Base-by-base conservation (phyloP, 176 grass and related monocot genomes). In the Carex parvula region DNA sequence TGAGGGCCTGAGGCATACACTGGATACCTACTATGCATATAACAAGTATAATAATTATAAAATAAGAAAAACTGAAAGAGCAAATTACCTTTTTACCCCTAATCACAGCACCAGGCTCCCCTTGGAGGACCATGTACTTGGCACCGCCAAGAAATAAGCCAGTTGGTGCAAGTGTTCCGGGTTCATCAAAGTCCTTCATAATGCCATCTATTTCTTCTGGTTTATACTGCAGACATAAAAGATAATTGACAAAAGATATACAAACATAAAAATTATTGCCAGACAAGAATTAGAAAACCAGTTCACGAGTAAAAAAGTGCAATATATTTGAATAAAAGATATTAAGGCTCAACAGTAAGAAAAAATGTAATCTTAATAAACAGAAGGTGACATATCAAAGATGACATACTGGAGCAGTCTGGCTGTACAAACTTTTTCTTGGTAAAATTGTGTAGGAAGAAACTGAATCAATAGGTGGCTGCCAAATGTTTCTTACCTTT, bases 71-170 rank as follows among this genome's bases (percentile, higher is more conserved):
- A 73, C 1, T 33, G 5, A 22, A 53, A 74, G 21, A 69, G 26
- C 1, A 13, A 56, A 17, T 70, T 66, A 94, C 94, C 94, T 97
- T 97, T 90, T 97, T 97, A 54, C 94, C 94, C 56, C 89, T 91
- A 56, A 97, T 93, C 8, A 97, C 94, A 8, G 61, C 85, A 17
- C 94, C 94, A 12, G 94, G 78, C 64, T 97, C 94, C 13, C 94
- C 94, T 84, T 87, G 86, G 84, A 97, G 88, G 48, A 97, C 94
- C 94, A 97, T 97, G 62, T 93, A 97, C 53, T 97, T 97, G 3
- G 81, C 59, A 33, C 71, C 58, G 29, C 53, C 89, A 59, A 97
- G 81, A 80, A 88, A 87, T 63, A 97, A 64, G 52, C 94, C 94
- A 30, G 89, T 97, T 42, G 94, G 94, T 37, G 94, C 91, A 65